Conservation (phyloP, 2,329 filamentous ascomycete species). For the Pyrenochaeta sp. region DNA sequence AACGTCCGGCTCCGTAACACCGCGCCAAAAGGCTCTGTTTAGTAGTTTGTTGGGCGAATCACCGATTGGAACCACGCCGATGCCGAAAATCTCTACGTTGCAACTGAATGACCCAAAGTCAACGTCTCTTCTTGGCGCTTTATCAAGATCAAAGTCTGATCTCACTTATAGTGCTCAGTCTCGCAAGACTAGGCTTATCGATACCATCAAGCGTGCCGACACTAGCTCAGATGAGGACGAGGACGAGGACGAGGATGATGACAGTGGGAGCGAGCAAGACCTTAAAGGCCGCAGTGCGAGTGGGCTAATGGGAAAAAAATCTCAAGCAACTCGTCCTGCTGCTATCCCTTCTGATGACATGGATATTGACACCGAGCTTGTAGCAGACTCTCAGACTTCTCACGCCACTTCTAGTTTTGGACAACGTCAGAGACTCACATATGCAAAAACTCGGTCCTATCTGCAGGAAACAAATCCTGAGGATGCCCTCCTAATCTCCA, state of each 20-base stretch:
- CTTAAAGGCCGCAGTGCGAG: background rate
- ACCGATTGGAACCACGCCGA: conserved; percentile 34
- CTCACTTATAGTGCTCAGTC: conserved; percentile 33
- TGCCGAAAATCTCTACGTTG: conserved; percentile 42
- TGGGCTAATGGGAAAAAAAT: background rate
- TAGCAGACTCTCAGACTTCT: conserved; percentile 38
- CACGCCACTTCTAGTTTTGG: conserved; percentile 26
- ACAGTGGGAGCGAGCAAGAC: conserved; percentile 34
- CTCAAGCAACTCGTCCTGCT: background rate
- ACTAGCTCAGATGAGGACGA: conserved; percentile 34
- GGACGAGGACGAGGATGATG: conserved; percentile 32
- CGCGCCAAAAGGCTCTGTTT: conserved; percentile 47
- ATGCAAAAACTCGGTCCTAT: conserved; percentile 67
- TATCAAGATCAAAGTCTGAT: conserved; percentile 45
- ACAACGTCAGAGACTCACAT: conserved; percentile 61
- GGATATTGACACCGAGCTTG: conserved; percentile 26
- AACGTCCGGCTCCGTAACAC: conserved; percentile 44
- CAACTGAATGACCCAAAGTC: conserved; percentile 39
- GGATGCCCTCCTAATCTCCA: conserved; percentile 46
- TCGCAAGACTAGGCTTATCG: conserved; percentile 41
- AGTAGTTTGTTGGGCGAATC: conserved; percentile 42
- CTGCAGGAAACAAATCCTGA: conserved; percentile 62
- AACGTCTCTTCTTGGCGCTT: conserved; percentile 23
- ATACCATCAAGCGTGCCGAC: conserved; percentile 38
- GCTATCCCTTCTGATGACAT: conserved; percentile 18